phyloP scores from a whole-genome alignment of 306 rosid genomes.

The Pyrus bretschneideri region DNA sequence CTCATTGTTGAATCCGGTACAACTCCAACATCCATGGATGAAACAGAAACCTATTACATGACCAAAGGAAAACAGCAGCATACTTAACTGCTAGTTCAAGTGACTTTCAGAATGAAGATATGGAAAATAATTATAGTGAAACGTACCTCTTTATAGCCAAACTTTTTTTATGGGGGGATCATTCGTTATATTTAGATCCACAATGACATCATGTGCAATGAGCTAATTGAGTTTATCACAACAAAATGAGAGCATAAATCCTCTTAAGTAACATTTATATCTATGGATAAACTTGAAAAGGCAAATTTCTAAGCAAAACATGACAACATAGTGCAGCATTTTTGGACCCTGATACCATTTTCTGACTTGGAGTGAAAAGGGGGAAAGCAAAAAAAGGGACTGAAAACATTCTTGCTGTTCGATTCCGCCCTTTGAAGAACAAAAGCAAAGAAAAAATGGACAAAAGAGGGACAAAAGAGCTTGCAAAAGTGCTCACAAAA shows the following conservation, averaged over 20 bases:
- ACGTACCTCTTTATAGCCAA: too few species aligned
- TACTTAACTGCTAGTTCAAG: too few species aligned
- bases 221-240: not conserved
- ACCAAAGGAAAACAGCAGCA: not conserved
- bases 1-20: conserved; percentile 72
- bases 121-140: not conserved
- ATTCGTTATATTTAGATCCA: not conserved
- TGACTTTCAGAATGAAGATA: not conserved
- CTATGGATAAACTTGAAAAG: not conserved
- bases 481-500: conserved; percentile 12
- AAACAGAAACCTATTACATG: conserved; percentile 53
- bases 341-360: not conserved
- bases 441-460: conserved; percentile 15
- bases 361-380: conserved; percentile 10
- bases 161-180: not conserved
- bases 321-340: not conserved
- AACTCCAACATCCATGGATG: conserved; percentile 80
- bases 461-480: conserved; percentile 2
- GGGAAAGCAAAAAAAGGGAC: conserved; percentile 6
- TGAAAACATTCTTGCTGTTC: not conserved
- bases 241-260: not conserved
- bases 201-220: not conserved
- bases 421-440: conserved; percentile 22
- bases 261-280: not conserved
- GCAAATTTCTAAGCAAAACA: not conserved